Base-by-base conservation (phyloP, 306 rosid species). In the Vigna unguiculata region DNA sequence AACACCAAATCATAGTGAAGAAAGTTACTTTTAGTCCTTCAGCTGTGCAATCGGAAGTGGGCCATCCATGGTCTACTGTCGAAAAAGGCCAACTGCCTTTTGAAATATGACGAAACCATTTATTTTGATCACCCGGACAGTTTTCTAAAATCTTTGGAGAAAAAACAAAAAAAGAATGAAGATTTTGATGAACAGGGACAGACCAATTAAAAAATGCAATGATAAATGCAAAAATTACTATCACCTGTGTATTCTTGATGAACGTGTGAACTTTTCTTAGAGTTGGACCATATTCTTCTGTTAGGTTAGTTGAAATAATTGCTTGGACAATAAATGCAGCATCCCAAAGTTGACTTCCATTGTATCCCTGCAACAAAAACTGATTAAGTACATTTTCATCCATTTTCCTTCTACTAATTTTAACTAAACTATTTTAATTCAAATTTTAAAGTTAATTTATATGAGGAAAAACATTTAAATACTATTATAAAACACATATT, bases 311-410 rank as follows among this genome's bases (percentile, higher is more conserved):
- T 77, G 98, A 92, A 49, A 94, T 76, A 60, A 94, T 90, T 74
- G 98, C 98, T 83, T 94, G 98, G 83, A 76, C 87, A 19, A 90
- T 83, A 83, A 92, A 94, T 49, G 92, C 78, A 80, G 95, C 78
- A 81, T 94, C 98, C 98, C 98, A 92, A 40, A 89, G 79, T 84
- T 90, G 96, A 87, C 98, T 92, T 80, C 98, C 98, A 83, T 94
- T 94, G 83, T 94, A 94, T 54, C 98, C 98, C 98, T 94, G 89
- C 72, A 78, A 77, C 71, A 71, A 73, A 60, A 75, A 17, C 0
- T 9, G 13, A 6, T 36, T 38, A 7, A 7, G 1, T 38, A 7
- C 2, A 7, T 38, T 1, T 38, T 38, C 7, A 36, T 7, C 7
- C 8, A 6, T 36, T 36, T 7, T 24, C 9, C 7, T 38, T 7